Evolutionary conservation across 2,329 filamentous ascomycete genomes (phyloP).

Genomic region (Neopestalotiopsis sp.): DNA sequence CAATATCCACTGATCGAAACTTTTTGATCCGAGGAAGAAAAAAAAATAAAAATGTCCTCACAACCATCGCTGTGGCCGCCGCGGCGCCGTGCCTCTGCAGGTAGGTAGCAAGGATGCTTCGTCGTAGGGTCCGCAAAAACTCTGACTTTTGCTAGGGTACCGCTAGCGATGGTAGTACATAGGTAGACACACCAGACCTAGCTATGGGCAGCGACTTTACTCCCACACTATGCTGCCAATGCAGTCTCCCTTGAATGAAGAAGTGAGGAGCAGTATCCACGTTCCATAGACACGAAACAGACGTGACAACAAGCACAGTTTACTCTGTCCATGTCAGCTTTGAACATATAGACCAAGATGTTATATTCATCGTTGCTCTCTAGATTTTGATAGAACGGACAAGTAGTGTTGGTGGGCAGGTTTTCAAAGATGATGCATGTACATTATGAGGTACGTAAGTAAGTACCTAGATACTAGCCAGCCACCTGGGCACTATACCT

Average conservation of each 20-base stretch:
- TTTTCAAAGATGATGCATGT: background rate
- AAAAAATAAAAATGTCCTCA: background rate
- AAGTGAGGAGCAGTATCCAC: no score
- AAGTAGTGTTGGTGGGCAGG: background rate
- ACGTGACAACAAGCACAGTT: no score
- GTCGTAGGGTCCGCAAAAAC: constrained; percentile 23
- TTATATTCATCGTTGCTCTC: no score
- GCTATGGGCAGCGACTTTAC: background rate
- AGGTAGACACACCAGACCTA: background rate
- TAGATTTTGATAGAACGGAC: no score
- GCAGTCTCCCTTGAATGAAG: no score
- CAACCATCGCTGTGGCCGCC: background rate
- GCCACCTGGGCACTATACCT: background rate
- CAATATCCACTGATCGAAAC: background rate
- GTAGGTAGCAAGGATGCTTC: constrained; percentile 1
- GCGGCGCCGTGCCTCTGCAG: constrained; percentile 24
- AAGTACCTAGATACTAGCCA: background rate
- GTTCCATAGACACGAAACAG: no score
- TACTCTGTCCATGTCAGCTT: no score
- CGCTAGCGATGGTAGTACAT: constrained; percentile 13
- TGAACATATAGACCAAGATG: no score
- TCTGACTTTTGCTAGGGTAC: constrained; percentile 21
- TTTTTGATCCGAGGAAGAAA: background rate
- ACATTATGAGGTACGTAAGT: background rate
- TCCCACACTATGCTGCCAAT: background rate